Evolutionary conservation across 805 yeast genomes (phyloP).

Genomic region (Vanderwaltozyma yarrowii): DNA sequence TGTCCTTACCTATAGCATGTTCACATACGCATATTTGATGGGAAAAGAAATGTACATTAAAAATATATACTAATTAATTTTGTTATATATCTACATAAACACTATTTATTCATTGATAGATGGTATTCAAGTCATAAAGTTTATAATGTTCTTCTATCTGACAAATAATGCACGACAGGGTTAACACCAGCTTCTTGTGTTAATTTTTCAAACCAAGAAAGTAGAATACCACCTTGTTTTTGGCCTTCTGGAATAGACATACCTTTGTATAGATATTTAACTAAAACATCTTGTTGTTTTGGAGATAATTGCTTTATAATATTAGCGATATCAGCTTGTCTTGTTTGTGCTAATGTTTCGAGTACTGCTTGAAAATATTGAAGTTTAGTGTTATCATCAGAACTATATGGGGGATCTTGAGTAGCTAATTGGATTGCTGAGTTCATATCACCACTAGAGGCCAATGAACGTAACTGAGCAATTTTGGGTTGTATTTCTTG

Average conservation of each 20-base stretch:
- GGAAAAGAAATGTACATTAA: too few species aligned
- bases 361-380: conserved; percentile 47
- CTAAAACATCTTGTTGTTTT: conserved; percentile 64
- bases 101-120: neutral
- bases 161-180: conserved; percentile 73
- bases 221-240: conserved; percentile 74
- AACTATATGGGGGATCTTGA: conserved; percentile 75
- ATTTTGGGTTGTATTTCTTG: conserved; percentile 47
- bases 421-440: conserved; percentile 59
- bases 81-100: too few species aligned
- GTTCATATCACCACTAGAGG: conserved; percentile 62
- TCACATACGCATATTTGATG: too few species aligned
- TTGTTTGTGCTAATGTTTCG: conserved; percentile 59
- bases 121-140: neutral
- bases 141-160: conserved; percentile 74
- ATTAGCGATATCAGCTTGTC: conserved; percentile 53
- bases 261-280: conserved; percentile 78
- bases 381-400: conserved; percentile 38
- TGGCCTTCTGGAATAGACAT: conserved; percentile 73
- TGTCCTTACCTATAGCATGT: too few species aligned
- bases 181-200: conserved; percentile 81
- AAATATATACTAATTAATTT: too few species aligned
- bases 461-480: conserved; percentile 46
- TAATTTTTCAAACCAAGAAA: conserved; percentile 89
- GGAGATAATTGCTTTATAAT: conserved; percentile 49